Conservation (phyloP, 352 stramenopile species). For the Globisporangium yorkense region DNA sequence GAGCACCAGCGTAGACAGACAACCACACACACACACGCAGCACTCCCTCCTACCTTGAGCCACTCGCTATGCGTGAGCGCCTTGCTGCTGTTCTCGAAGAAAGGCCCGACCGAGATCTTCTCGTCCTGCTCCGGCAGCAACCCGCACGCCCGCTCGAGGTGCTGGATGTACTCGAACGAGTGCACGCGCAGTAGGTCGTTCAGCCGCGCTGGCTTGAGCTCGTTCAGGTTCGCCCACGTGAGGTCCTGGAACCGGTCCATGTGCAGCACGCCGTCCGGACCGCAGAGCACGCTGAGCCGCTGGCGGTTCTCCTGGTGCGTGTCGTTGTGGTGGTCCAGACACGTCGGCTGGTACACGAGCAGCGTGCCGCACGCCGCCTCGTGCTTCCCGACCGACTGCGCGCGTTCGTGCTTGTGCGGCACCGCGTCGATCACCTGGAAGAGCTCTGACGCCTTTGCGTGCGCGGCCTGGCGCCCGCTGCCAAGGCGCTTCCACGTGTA, state of each 20-base stretch:
- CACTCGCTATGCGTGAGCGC: constrained; percentile 36
- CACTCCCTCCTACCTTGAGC: constrained; percentile 26
- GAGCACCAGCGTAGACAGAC: no score
- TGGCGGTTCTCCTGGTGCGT: constrained; percentile 64
- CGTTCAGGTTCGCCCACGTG: constrained; percentile 49
- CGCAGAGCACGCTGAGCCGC: constrained; percentile 44
- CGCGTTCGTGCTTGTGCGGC: constrained; percentile 1
- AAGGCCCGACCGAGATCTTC: constrained; percentile 31
- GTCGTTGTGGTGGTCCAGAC: constrained; percentile 72
- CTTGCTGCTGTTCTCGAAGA: constrained; percentile 26
- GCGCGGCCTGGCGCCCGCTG: constrained; percentile 5
- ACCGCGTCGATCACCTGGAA: background rate
- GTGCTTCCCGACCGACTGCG: constrained; percentile 3
- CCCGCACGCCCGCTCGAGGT: constrained; percentile 36
- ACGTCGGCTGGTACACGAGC: constrained; percentile 64
- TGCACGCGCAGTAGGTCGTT: constrained; percentile 61
- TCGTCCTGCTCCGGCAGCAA: constrained; percentile 42
- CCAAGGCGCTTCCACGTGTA: constrained; percentile 32
- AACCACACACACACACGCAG: no score
- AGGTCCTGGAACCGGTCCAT: constrained; percentile 58
- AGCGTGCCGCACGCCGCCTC: constrained; percentile 28
- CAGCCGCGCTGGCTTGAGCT: constrained; percentile 41
- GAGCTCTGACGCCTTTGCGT: background rate
- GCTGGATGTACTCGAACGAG: constrained; percentile 56
- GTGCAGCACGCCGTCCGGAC: constrained; percentile 56